These are phyloP conservation scores for Paracoccidioides lutzii DNA, from an alignment of 2,329 filamentous ascomycete species.

Conservation along the genomic window DNA sequence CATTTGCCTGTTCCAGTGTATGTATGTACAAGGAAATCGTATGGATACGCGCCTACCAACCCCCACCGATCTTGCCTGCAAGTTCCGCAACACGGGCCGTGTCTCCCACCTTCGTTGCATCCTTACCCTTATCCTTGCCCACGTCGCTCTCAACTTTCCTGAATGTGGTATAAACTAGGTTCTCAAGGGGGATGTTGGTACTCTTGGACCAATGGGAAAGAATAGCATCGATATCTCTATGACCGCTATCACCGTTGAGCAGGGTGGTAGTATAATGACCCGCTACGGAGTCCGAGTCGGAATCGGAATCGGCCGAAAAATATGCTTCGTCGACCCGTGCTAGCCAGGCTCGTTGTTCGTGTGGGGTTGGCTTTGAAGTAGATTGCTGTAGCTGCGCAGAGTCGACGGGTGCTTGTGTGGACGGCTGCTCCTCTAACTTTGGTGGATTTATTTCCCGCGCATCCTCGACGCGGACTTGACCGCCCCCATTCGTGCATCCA, in stretches of 20 bases:
- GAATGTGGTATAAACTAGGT: conserved; percentile 73
- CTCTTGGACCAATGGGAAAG: conserved; percentile 63
- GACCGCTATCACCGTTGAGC: conserved; percentile 16
- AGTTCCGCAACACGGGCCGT: conserved; percentile 76
- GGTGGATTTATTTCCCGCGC: conserved; percentile 29
- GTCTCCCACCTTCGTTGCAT: conserved; percentile 42
- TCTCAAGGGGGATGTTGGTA: conserved; percentile 58
- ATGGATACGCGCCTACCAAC: conserved; percentile 51
- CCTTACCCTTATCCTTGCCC: conserved; percentile 53
- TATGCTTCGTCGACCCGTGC: conserved; percentile 77
- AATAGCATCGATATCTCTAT: conserved; percentile 32
- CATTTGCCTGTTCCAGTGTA: too few relatives aligned
- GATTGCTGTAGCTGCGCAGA: conserved; percentile 18
- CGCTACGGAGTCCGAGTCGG: conserved; percentile 20
- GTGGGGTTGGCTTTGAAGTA: conserved; percentile 49
- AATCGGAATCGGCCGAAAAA: conserved; percentile 54
- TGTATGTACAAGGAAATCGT: too few relatives aligned
- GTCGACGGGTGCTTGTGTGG: neutral
- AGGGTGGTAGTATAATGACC: conserved; percentile 14
- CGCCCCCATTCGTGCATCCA: conserved; percentile 96
- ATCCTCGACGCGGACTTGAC: conserved; percentile 86
- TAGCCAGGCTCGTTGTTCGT: conserved; percentile 79
- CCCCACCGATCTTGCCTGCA: conserved; percentile 80
- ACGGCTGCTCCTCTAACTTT: conserved; percentile 12
- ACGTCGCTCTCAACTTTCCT: conserved; percentile 91